A percentile compares a stretch with the other conserved stretches of the same genome.
phyloP scores from a whole-genome alignment of 2,329 filamentous ascomycete species.

The Talaromyces sp. region DNA sequence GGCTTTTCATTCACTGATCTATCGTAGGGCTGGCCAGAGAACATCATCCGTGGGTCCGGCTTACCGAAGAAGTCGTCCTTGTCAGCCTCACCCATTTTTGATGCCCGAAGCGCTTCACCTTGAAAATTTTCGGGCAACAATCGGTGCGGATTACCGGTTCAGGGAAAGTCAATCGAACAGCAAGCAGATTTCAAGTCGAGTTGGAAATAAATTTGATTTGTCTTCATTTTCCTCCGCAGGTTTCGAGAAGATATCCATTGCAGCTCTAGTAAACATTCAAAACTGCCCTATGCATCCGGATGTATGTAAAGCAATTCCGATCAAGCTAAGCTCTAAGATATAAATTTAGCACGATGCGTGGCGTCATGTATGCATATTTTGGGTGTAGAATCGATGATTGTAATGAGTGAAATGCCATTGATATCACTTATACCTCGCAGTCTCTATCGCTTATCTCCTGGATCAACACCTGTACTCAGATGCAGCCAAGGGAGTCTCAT shows the following conservation, averaged over 20 bases:
- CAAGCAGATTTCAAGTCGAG: neutral
- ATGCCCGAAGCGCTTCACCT: conserved; percentile 15
- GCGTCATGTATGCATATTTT: neutral
- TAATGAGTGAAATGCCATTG: neutral
- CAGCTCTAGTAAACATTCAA: neutral
- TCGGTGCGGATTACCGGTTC: neutral
- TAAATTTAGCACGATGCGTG: neutral
- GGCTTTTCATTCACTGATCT: neutral
- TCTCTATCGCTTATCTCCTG: neutral
- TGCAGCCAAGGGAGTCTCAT: neutral
- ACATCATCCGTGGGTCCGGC: conserved; percentile 3
- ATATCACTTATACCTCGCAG: neutral
- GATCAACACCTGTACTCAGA: neutral
- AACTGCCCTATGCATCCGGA: neutral
- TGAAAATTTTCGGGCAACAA: conserved; percentile 8
- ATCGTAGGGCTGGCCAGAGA: conserved; percentile 8
- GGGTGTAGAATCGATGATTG: neutral
- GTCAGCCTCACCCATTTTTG: conserved; percentile 10
- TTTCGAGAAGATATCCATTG: neutral
- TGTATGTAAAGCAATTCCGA: neutral
- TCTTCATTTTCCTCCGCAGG: neutral
- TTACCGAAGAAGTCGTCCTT: neutral
- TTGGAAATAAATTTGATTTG: neutral
- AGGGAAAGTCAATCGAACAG: neutral
- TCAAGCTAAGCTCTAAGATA: neutral